A percentile compares a stretch with the other conserved stretches of the same genome.
Evolutionary conservation across 805 yeast species (phyloP).

Genomic region (Ogataea wickerhamii): DNA sequence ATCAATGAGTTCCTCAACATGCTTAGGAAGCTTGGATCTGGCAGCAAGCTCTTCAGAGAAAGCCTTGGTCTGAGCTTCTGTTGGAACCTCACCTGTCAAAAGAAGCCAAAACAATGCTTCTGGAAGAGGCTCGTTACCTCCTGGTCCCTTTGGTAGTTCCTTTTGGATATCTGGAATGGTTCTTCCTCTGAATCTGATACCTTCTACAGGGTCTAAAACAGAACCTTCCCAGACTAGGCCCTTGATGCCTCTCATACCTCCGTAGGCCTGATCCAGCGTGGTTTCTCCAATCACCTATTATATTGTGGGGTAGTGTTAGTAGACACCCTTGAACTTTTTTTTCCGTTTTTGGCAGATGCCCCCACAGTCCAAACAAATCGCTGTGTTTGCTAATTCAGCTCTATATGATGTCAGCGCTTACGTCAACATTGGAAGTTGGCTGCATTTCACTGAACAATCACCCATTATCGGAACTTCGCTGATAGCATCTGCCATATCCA

Average conservation of each 20-base stretch:
- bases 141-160: conserved; percentile 71
- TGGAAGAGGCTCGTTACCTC: conserved; percentile 63
- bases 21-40: conserved; percentile 73
- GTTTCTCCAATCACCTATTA: conserved; percentile 62
- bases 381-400: too few species aligned
- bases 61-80: conserved; percentile 64
- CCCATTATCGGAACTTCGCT: too few species aligned
- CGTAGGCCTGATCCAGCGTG: conserved; percentile 75
- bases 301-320: conserved; percentile 6
- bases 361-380: too few species aligned
- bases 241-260: conserved; percentile 88
- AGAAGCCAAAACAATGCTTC: conserved; percentile 82
- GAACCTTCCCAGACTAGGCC: conserved; percentile 89
- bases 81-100: conserved; percentile 80
- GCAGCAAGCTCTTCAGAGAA: conserved; percentile 76
- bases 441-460: too few species aligned
- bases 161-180: conserved; percentile 77
- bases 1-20: conserved; percentile 69
- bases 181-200: conserved; percentile 81
- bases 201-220: conserved; percentile 78
- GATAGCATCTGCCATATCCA: too few species aligned
- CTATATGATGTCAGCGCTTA: neutral
- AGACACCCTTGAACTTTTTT: neutral
- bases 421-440: neutral
- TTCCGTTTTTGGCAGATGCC: too few species aligned